Base-by-base conservation (phyloP, 139 green algal species). In the Gonium pectorale region DNA sequence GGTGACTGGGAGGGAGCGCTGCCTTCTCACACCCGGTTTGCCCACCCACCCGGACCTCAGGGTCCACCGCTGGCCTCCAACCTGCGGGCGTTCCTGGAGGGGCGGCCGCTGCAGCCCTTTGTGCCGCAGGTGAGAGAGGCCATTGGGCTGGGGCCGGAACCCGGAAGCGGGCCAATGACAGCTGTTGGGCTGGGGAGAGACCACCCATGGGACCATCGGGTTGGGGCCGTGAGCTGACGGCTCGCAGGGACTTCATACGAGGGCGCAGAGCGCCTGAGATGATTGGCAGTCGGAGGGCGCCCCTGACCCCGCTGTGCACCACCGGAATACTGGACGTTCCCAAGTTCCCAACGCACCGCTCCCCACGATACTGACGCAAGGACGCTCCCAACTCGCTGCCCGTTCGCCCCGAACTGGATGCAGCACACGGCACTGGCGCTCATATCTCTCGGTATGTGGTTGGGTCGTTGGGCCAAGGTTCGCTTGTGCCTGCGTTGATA, bases 1-100 rank as follows among this genome's bases (percentile, higher is more conserved):
- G n/a, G n/a, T n/a, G n/a, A n/a, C n/a, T n/a, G n/a, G n/a, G n/a
- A n/a, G n/a, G n/a, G n/a, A n/a, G n/a, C n/a, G n/a, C n/a, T n/a
- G n/a, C n/a, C n/a, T n/a, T n/a, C n/a, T n/a, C n/a, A n/a, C n/a
- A n/a, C n/a, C n/a, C n/a, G n/a, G n/a, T n/a, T n/a, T n/a, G n/a
- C n/a, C n/a, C n/a, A n/a, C n/a, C n/a, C n/a, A n/a, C n/a, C n/a
- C 15, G 5, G 6, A 26, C 21, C 33, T 22, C 86, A 97, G 88
- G 96, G 96, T 1, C 91, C 93, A 0, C 92, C 94, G 0, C 88
- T 99, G 43, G 87, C 94, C 7, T 90, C 93, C 37, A 99, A 99
- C 85, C 86, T 99, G 19, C 90, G 92, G 37, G 83, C 92, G 11
- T 86, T 79, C 2, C 87, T 99, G 72, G 51, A 79, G 0, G 94